Evolutionary conservation across 345 rosid genomes (phyloP).

Genomic region (Anacardium occidentale): DNA sequence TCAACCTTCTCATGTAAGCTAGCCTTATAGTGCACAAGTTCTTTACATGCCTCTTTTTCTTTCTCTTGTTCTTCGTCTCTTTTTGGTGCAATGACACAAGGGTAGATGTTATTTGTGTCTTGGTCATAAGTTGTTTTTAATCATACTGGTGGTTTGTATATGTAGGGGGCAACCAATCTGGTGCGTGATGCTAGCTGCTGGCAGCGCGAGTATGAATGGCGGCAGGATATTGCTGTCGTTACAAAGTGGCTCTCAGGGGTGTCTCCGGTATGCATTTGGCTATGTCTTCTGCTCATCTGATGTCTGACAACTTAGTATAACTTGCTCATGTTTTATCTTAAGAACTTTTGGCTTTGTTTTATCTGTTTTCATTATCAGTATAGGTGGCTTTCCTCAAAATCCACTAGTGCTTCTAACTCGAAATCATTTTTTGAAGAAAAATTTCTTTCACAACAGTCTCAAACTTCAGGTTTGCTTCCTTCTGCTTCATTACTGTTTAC

Average conservation of each 20-base stretch:
- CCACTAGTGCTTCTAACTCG: conserved; percentile 50
- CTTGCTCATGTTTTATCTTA: conserved; percentile 15
- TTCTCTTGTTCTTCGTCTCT: not conserved
- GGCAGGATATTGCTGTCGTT: conserved; percentile 95
- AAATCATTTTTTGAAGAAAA: conserved; percentile 94
- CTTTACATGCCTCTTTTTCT: conserved; percentile 6
- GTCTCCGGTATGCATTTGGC: conserved; percentile 67
- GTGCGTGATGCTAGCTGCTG: conserved; percentile 92
- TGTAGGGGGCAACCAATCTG: conserved; percentile 79
- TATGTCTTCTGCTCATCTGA: conserved; percentile 18
- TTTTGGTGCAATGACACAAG: not conserved
- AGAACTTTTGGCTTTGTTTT: conserved; percentile 23
- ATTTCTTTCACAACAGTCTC: conserved; percentile 87
- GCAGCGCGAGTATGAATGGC: conserved; percentile 99
- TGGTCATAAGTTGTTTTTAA: conserved; percentile 14
- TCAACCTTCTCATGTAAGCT: conserved; percentile 84
- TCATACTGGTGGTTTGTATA: conserved; percentile 20
- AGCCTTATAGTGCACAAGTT: conserved; percentile 9
- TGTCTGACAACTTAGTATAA: not conserved
- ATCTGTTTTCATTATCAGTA: conserved; percentile 60
- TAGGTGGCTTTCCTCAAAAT: conserved; percentile 98
- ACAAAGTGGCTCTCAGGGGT: conserved; percentile 95
- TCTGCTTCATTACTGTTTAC: conserved; percentile 7
- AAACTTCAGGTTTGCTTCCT: conserved; percentile 77
- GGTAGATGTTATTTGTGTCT: not conserved